A percentile compares a stretch with the other conserved stretches of the same genome.
Evolutionary conservation across 805 yeast species (phyloP).

Genomic region (Starmerella etchellsii): DNA sequence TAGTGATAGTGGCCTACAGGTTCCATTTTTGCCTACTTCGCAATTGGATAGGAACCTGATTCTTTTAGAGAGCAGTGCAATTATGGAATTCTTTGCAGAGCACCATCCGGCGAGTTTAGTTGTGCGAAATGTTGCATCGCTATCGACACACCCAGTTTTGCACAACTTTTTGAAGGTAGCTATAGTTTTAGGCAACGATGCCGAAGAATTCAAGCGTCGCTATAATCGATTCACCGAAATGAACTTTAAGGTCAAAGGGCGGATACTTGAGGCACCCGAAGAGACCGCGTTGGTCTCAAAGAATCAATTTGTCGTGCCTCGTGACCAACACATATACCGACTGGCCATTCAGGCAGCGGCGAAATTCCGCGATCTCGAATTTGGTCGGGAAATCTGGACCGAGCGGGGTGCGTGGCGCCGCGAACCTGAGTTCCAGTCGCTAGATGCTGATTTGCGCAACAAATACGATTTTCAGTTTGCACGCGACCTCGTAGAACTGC

Average conservation of each 20-base stretch:
- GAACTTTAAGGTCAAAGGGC: neutral
- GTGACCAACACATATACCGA: conserved; percentile 42
- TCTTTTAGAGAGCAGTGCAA: conserved; percentile 63
- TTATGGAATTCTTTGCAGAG: conserved; percentile 46
- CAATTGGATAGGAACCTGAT: conserved; percentile 34
- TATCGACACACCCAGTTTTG: conserved; percentile 10
- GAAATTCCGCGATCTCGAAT: conserved; percentile 37
- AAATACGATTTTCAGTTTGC: conserved; percentile 58
- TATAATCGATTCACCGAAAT: conserved; percentile 24
- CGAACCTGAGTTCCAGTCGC: conserved; percentile 36
- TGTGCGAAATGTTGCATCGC: conserved; percentile 31
- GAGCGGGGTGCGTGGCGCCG: conserved; percentile 68
- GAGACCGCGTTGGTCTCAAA: neutral
- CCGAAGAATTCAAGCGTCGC: conserved; percentile 30
- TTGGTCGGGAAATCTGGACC: conserved; percentile 58
- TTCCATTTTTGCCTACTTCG: conserved; percentile 61
- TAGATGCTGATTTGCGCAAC: conserved; percentile 31
- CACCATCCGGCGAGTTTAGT: conserved; percentile 35
- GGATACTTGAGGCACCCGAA: neutral
- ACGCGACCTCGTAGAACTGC: conserved; percentile 46
- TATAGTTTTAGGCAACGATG: conserved; percentile 26
- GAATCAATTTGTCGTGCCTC: conserved; percentile 6
- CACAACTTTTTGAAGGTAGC: conserved; percentile 39
- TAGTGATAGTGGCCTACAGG: conserved; percentile 19
- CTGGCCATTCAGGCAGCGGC: conserved; percentile 57